Percentiles rank a stretch among this genome's conserved stretches.
Evolutionary conservation across 2,329 filamentous ascomycete genomes (phyloP).

Genomic region (Curvularia spicifera): DNA sequence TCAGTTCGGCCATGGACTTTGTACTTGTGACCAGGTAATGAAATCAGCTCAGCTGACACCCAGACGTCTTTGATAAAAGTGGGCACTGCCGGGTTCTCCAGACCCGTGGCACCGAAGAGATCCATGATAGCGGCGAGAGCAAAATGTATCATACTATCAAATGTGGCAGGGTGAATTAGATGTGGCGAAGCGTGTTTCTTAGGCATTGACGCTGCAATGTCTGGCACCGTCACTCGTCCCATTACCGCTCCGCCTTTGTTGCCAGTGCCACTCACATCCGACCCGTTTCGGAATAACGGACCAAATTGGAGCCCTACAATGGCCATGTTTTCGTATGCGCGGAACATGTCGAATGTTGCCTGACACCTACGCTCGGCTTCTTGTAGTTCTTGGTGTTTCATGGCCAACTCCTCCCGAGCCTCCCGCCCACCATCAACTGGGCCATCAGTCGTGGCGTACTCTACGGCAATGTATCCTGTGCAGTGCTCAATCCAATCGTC

Average conservation of each 20-base stretch:
- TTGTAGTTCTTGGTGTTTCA: background rate
- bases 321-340: constrained; percentile 5
- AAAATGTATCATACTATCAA: constrained; percentile 7
- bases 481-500: constrained; percentile 6
- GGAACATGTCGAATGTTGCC: constrained; percentile 3
- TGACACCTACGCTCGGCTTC: constrained; percentile 3
- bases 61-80: constrained; percentile 4
- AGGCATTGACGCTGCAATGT: constrained; percentile 1
- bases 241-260: constrained; percentile 4
- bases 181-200: constrained; percentile 2
- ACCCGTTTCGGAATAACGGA: constrained; percentile 2
- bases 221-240: constrained; percentile 4
- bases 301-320: constrained; percentile 5
- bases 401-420: constrained; percentile 2
- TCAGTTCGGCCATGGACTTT: constrained; percentile 3
- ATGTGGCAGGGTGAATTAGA: constrained; percentile 5
- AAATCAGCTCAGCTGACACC: constrained; percentile 1
- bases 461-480: constrained; percentile 2
- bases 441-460: constrained; percentile 1
- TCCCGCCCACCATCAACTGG: background rate
- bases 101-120: constrained; percentile 3
- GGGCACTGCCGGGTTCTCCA: constrained; percentile 4
- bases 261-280: constrained; percentile 1
- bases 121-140: constrained; percentile 6
- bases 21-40: constrained; percentile 3